phyloP scores from a whole-genome alignment of 176 grass and related monocot genomes.

The Phoenix roebelenii region DNA sequence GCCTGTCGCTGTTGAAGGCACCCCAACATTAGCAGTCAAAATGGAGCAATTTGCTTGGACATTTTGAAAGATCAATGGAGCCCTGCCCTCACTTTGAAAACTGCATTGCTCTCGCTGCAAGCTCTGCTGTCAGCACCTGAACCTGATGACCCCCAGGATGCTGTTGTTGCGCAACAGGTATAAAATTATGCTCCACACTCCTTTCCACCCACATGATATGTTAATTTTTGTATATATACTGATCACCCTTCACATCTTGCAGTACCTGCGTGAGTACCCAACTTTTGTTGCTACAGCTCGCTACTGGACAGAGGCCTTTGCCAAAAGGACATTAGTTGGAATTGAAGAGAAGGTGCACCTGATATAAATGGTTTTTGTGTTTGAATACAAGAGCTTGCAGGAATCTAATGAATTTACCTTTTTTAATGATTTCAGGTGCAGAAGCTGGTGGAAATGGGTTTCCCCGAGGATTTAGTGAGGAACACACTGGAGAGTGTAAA shows the following conservation, averaged over 20 bases:
- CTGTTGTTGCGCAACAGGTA: constrained; percentile 94
- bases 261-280: constrained; percentile 63
- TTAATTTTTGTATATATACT: too few species aligned
- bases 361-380: background rate
- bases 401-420: background rate
- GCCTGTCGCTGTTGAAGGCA: constrained; percentile 55
- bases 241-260: constrained; percentile 13
- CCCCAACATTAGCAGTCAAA: constrained; percentile 98
- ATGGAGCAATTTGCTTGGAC: constrained; percentile 98
- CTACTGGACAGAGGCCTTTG: constrained; percentile 94
- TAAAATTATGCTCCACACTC: constrained; percentile 7
- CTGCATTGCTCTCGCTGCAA: constrained; percentile 82
- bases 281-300: constrained; percentile 76
- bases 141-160: constrained; percentile 97
- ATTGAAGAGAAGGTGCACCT: constrained; percentile 83
- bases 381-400: too few species aligned
- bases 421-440: constrained; percentile 38
- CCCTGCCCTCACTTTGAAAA: constrained; percentile 94
- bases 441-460: constrained; percentile 97
- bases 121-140: constrained; percentile 86
- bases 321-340: constrained; percentile 56
- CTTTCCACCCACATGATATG: background rate
- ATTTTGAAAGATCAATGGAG: constrained; percentile 99
- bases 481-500: constrained; percentile 71
- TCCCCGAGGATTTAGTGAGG: constrained; percentile 84